Percentiles rank a stretch among this genome's conserved stretches.
Evolutionary conservation across 2,329 filamentous ascomycete genomes (phyloP).

Genomic region (Aureobasidium sp.): DNA sequence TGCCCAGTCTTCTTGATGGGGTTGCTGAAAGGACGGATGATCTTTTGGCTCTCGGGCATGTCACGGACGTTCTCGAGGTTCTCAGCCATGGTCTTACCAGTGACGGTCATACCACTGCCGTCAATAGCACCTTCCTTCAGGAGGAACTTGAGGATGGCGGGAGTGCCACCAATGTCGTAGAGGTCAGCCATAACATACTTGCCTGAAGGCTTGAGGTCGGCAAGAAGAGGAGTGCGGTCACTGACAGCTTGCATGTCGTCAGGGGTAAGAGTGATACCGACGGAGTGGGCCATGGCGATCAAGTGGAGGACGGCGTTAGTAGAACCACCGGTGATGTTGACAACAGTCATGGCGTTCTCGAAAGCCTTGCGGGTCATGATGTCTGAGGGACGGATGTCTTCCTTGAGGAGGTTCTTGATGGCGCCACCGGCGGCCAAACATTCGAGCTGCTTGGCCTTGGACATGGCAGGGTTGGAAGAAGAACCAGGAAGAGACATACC

Average conservation of each 20-base stretch:
- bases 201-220: conserved; percentile 46
- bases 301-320: conserved; percentile 47
- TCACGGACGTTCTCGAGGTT: conserved; percentile 50
- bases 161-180: conserved; percentile 45
- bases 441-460: conserved; percentile 45
- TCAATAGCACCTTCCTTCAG: conserved; percentile 44
- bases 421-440: conserved; percentile 44
- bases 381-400: conserved; percentile 44
- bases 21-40: conserved; percentile 61
- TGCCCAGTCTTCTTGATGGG: conserved; percentile 67
- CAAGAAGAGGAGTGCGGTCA: conserved; percentile 44
- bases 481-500: conserved; percentile 46
- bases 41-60: conserved; percentile 62
- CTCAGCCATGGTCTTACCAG: conserved; percentile 43
- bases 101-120: conserved; percentile 44
- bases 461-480: conserved; percentile 45
- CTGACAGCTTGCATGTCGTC: conserved; percentile 47
- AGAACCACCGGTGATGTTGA: conserved; percentile 45
- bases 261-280: conserved; percentile 44
- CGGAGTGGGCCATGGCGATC: conserved; percentile 45
- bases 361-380: conserved; percentile 44
- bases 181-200: conserved; percentile 57
- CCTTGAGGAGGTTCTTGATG: conserved; percentile 45
- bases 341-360: conserved; percentile 46
- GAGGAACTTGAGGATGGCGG: conserved; percentile 44